Base-by-base conservation (phyloP, 2,329 filamentous ascomycete genomes). In the Didymella keratinophila region DNA sequence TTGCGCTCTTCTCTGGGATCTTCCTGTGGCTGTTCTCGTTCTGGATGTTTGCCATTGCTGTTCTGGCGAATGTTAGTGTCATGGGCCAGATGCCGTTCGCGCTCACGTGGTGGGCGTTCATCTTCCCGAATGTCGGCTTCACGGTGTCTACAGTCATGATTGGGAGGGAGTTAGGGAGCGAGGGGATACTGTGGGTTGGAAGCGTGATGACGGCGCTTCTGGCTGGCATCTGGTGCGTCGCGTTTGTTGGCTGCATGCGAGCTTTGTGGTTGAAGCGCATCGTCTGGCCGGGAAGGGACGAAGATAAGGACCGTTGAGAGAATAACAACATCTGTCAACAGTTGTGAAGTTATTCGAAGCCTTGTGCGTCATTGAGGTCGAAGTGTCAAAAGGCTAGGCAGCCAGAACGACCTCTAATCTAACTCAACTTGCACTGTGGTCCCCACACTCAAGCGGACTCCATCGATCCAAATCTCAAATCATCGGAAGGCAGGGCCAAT, bases 1-100 rank as follows among this genome's bases (percentile, higher is more conserved):
- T 83, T 1, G 80, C 81, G 0, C 60, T 74, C 1, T 76, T 78
- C 8, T 62, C 76, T 0, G 80, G 79, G 1, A 79, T 90, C 1
- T 84, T 85, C 61, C 74, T 92, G 8, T 92, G 89, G 88, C 81
- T 84, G 0, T 76, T 91, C 11, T 76, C 78, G 1, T 74, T 84
- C 21, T 86, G 82, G 82, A 80, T 85, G 65, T 85, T 85, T 65
- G 62, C 54, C 0, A 71, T 81, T 18, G 71, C 76, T 0, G 37
- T 76, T 0, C 56, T 79, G 4, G 71, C 64, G 6, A 68, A 66
- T 41, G 39, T 76, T 0, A 39, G 36, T 16, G 56, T 48, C 0
- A 41, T 65, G 3, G 57, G 57, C 0, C 55, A 53, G 9, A 72
- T 73, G 34, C 85, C 83, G 80, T 82, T 87, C 83, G 65, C 57